Evolutionary conservation across 148 eudicot genomes (phyloP).

Genomic region (Vaccinium corymbosum): DNA sequence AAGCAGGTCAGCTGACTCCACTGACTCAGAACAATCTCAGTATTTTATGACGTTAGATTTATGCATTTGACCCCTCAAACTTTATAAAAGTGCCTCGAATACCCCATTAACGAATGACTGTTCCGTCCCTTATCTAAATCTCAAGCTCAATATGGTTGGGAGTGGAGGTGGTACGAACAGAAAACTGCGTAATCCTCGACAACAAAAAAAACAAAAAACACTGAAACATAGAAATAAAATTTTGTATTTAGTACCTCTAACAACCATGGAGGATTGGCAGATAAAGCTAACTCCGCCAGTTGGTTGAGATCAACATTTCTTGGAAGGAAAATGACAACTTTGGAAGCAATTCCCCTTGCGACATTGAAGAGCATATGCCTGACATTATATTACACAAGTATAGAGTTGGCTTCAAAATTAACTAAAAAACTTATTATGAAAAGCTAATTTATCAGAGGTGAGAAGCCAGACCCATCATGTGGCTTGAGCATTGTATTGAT

Average conservation of each 20-base stretch:
- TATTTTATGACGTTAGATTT: background rate
- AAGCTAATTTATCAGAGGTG: background rate
- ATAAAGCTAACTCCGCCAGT: conserved; percentile 68
- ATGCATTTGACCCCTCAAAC: background rate
- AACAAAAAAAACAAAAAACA: background rate
- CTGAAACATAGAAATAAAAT: background rate
- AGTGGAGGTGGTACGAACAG: background rate
- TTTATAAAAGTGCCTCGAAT: background rate
- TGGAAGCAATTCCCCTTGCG: conserved; percentile 52
- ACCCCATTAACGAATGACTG: background rate
- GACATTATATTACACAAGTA: conserved; percentile 14
- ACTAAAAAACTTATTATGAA: background rate
- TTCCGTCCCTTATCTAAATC: background rate
- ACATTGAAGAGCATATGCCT: conserved; percentile 53
- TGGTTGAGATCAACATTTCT: conserved; percentile 74
- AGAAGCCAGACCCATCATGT: conserved; percentile 47
- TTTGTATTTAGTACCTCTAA: conserved; percentile 43
- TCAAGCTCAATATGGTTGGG: background rate
- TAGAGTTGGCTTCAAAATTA: conserved; percentile 3
- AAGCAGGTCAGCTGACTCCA: background rate
- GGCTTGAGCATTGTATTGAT: conserved; percentile 79
- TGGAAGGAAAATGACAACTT: conserved; percentile 87
- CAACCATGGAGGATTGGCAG: conserved; percentile 77
- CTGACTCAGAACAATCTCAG: background rate
- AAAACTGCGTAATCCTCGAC: background rate